Base-by-base conservation (phyloP, 257 asterid species). In the Penstemon newberryi region DNA sequence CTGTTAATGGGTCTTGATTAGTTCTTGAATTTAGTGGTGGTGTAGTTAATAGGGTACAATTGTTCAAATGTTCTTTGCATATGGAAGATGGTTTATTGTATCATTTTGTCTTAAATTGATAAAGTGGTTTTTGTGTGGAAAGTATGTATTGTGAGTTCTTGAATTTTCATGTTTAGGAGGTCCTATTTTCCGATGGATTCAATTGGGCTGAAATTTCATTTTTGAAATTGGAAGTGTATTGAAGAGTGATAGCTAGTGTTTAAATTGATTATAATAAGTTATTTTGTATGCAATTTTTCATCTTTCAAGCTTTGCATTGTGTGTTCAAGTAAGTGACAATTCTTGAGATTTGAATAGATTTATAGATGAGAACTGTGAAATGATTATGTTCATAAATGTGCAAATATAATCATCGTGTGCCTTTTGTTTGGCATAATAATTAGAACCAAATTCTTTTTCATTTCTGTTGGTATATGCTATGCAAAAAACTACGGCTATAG, bases 21-120 rank as follows among this genome's bases (percentile, higher is more conserved):
- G 53, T 67, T 75, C 39, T 70, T 74, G 38, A 70, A 15, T 42
- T 36, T 33, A 8, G 63, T 25, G 63, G 18, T 15, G 18, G 18
- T 15, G 18, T 15, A 15, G 18, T 15, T 15, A 15, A 15, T 15
- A 15, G 18, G 18, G 18, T 15, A 15, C 18, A 15, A 15, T 15
- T 15, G 18, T 15, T 15, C 18, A 15, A 15, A 15, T 15, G 18
- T 15, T 15, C 18, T 15, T 15, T 15, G 18, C 18, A 15, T 15
- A 15, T 15, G 18, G 18, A 15, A 15, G 18, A 15, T 15, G 18
- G 18, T 15, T 15, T 15, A 15, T 15, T 15, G 18, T 15, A 15
- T 57, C 46, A 43, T 4, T 57, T 65, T 75, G 39, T 6, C 9
- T 52, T 36, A n/a, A 18, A 44, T 5, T 45, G 54, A 38, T 44